Percentiles rank a stretch among this genome's conserved stretches.
Conservation (phyloP, 2,329 filamentous ascomycete species). For the Fusarium euwallaceae region DNA sequence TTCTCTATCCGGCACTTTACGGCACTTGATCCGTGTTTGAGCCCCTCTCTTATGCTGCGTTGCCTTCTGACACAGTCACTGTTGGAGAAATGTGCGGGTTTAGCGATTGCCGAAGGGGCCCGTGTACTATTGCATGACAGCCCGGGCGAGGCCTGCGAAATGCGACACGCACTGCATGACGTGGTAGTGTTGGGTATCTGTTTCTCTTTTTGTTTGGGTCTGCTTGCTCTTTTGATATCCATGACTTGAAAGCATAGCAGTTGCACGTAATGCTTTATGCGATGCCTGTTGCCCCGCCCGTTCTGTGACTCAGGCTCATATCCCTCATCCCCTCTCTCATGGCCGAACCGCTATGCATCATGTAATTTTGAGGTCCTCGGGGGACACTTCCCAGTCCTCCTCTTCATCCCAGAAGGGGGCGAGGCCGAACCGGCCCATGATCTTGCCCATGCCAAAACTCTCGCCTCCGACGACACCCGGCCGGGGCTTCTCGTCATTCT, state of each 20-base stretch:
- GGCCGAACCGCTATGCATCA: conserved; percentile 1
- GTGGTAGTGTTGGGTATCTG: conserved; percentile 25
- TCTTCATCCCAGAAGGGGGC: conserved; percentile 71
- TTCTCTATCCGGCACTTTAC: background rate
- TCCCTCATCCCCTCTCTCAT: background rate
- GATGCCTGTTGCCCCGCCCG: background rate
- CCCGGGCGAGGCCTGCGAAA: background rate
- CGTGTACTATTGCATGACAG: background rate
- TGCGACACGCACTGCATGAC: conserved; percentile 4
- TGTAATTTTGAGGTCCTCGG: conserved; percentile 50
- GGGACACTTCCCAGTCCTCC: conserved; percentile 65
- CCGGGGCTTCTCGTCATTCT: conserved; percentile 65
- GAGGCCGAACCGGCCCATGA: conserved; percentile 72
- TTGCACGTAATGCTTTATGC: background rate
- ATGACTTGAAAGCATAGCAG: background rate
- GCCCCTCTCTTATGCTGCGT: background rate
- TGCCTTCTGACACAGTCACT: background rate
- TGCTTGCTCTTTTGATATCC: background rate
- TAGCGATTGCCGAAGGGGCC: background rate
- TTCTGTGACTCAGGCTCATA: background rate
- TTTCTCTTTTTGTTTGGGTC: conserved; percentile 12
- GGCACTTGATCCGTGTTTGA: background rate
- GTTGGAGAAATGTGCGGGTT: background rate
- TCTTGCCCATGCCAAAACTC: conserved; percentile 72
- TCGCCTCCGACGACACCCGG: conserved; percentile 60